Evolutionary conservation across 2,329 filamentous ascomycete species (phyloP).

Genomic region (Trichoderma sp.): DNA sequence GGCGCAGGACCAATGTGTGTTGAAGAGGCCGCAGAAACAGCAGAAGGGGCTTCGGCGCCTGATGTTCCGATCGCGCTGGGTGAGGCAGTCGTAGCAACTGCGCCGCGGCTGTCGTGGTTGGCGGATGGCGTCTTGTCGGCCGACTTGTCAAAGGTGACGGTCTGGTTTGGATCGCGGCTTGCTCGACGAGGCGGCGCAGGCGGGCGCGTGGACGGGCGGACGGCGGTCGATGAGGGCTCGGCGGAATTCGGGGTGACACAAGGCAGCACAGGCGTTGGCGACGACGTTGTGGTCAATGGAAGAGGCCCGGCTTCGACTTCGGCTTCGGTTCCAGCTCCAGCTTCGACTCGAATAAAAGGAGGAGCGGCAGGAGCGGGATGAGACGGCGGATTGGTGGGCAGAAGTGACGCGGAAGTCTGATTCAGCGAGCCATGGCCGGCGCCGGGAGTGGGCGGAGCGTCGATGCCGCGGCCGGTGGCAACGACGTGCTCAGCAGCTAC

Average conservation of each 20-base stretch:
- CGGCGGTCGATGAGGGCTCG: background rate
- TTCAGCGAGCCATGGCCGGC: slow-evolving; percentile 11
- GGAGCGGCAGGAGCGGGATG: no score
- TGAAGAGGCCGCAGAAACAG: background rate
- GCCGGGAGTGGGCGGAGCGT: slow-evolving; percentile 7
- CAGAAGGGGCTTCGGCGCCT: background rate
- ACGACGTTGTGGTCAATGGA: background rate
- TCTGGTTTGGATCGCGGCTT: slow-evolving; percentile 11
- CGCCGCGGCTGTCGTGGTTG: background rate
- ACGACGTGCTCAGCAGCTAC: background rate
- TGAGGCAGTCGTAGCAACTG: background rate
- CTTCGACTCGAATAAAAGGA: background rate
- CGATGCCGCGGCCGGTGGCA: background rate
- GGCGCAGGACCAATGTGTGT: background rate
- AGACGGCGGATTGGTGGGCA: background rate
- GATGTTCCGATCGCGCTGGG: background rate
- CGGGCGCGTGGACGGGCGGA: slow-evolving; percentile 6
- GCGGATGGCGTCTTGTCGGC: background rate
- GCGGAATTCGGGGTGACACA: slow-evolving; percentile 25
- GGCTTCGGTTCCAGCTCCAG: background rate
- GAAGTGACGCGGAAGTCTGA: background rate
- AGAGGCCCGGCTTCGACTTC: background rate
- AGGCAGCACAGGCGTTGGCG: background rate
- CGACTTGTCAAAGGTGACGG: slow-evolving; percentile 4
- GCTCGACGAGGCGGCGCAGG: slow-evolving; percentile 26